Evolutionary conservation across 139 green algal genomes (phyloP), one percentile per base, ranked within the genome.

Genomic region (Chlorella sp.): DNA sequence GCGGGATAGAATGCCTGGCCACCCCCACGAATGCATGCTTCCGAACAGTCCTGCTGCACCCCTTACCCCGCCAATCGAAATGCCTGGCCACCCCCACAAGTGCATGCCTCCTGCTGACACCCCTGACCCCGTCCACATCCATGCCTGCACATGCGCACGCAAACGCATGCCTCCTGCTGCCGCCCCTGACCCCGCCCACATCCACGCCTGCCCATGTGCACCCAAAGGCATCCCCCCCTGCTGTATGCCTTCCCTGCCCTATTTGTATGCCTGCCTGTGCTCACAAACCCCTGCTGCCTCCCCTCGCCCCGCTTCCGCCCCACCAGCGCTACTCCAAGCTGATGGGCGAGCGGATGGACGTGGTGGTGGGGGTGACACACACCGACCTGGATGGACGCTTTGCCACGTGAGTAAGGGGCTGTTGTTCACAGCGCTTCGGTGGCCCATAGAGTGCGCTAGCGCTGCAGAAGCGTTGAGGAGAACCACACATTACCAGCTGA

Each of bases 351-450:
- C 69, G 86, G 3, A 93, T 97, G 92, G 92, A 93, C 28, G 90
- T 95, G 80, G 86, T 92, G 14, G 88, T 96, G 19, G 94, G 91
- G 19, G 11, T 71, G 42, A 91, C 75, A 0, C 66, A 83, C 0
- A 69, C 39, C 5, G 81, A 93, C 37, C 84, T 97, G 40, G 95
- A 97, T 34, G 94, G 94, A 7, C 93, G 93, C 34, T 97, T 97
- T 69, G 77, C 82, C 26, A 93, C 85, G 21, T 86, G 64, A 80
- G 87, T 1, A 30, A 0, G 30, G 34, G 30, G 34, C 78, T 39
- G 15, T 57, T n/a, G n/a, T n/a, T n/a, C n/a, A n/a, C n/a, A n/a
- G n/a, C n/a, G n/a, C n/a, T n/a, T n/a, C n/a, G n/a, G n/a, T n/a
- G n/a, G n/a, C n/a, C n/a, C n/a, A n/a, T n/a, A n/a, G n/a, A n/a